Base-by-base conservation (phyloP, 371 early-diverging fungal species). In the Rhizopus arrhizus region DNA sequence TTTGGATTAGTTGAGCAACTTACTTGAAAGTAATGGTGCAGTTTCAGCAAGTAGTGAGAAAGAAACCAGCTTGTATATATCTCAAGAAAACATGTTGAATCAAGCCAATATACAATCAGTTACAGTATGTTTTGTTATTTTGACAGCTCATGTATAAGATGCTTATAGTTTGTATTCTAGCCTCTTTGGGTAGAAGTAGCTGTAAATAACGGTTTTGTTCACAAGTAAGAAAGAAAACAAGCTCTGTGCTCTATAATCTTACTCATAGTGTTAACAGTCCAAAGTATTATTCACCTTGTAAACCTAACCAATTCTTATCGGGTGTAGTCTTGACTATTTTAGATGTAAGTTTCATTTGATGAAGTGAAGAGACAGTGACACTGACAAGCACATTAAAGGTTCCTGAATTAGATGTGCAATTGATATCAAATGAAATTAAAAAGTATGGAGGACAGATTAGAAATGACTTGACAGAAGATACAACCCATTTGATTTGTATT, bases 371-470 rank as follows among this genome's bases (percentile, higher is more conserved):
- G 29, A 13, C 4, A 15, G 0, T 10, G 35, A 51, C 4, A 28
- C 15, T 11, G 22, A 46, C 11, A 12, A 16, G 10, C 22, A 15
- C 2, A 16, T 47, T 29, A 31, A 57, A 77, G 64, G 57, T 89
- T n/a, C 74, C 85, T 3, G 42, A 49, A 48, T 52, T 58, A 50
- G 89, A 89, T 56, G 56, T 70, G 4, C 68, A 80, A 6, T 47
- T 62, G 2, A 69, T 91, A 13, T 74, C 67, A 40, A 81, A 75
- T 12, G 82, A 78, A 13, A 67, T 87, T 0, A 51, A 69, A 33
- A 75, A 77, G 4, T 77, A 79, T 53, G 91, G 92, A 4, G 92
- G 90, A 12, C 73, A 80, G 34, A 83, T 67, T 34, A 62, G 83
- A 2, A 31, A 66, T 9, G 66, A 61, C 4, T 49, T 87, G 7